Evolutionary conservation across 345 rosid species (phyloP).

Genomic region (Gossypium rotundifolium): DNA sequence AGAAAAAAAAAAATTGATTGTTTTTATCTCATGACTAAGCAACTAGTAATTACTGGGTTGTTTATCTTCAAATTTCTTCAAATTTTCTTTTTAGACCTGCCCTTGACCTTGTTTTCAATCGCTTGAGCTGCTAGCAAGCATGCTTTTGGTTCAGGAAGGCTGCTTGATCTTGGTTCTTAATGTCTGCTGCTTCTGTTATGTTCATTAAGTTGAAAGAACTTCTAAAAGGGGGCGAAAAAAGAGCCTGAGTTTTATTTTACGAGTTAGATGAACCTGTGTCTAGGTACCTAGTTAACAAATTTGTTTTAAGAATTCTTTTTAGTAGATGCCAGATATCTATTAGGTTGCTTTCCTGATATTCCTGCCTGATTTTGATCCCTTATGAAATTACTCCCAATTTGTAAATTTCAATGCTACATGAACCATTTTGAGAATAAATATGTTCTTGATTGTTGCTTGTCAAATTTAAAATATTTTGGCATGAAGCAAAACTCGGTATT

Average conservation of each 20-base stretch:
- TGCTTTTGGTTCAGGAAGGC: neutral
- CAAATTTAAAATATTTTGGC: neutral
- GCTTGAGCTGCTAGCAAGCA: neutral
- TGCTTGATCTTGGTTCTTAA: neutral
- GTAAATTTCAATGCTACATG: neutral
- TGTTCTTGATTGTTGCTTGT: neutral
- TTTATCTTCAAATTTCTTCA: too few species aligned
- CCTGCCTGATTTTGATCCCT: neutral
- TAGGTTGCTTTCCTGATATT: neutral
- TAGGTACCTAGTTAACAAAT: neutral
- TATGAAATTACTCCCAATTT: neutral
- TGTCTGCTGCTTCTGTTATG: neutral
- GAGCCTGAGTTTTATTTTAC: neutral
- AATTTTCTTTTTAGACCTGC: neutral
- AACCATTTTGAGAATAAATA: neutral
- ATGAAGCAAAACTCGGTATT: neutral
- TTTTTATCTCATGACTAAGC: neutral
- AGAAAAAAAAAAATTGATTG: neutral
- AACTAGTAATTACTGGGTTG: neutral
- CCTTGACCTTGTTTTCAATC: neutral
- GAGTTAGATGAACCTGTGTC: neutral
- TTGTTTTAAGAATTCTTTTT: neutral
- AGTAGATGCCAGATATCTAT: neutral
- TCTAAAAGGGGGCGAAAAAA: neutral
- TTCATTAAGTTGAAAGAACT: neutral